A percentile compares a stretch with the other conserved stretches of the same genome.
phyloP scores from a whole-genome alignment of 441 rosid species.

The Corymbia citriodora region DNA sequence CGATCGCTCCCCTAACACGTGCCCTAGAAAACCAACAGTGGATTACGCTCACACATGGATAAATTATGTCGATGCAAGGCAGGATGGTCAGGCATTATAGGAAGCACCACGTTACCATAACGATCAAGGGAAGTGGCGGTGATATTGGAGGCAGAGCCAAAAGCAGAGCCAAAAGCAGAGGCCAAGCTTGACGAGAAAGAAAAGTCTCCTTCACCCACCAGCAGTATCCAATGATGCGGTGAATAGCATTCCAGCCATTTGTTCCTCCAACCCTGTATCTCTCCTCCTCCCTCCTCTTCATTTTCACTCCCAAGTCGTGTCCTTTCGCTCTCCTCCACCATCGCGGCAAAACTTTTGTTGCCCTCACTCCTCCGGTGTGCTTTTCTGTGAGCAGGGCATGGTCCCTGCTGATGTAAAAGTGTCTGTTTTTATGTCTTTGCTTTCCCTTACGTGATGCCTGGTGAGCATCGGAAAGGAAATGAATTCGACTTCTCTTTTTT shows the following conservation, averaged over 20 bases:
- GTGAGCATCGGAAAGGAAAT: not conserved
- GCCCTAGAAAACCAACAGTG: not conserved
- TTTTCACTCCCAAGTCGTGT: not conserved
- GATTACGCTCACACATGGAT: not conserved
- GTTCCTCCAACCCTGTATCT: not conserved
- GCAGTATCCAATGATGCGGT: conserved; percentile 9
- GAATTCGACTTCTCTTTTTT: not conserved
- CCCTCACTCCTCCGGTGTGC: not conserved
- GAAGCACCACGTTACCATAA: conserved; percentile 18
- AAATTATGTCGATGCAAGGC: not conserved
- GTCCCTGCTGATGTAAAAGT: not conserved
- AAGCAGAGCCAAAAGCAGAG: conserved; percentile 42
- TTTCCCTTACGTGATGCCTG: not conserved
- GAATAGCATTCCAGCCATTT: conserved; percentile 11
- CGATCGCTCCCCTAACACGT: not conserved
- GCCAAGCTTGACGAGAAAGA: conserved; percentile 51
- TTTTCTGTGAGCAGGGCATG: not conserved
- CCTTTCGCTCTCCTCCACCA: not conserved
- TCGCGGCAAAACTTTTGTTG: not conserved
- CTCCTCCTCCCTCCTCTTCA: conserved; percentile 3
- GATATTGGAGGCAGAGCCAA: conserved; percentile 49
- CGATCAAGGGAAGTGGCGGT: conserved; percentile 53
- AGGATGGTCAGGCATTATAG: not conserved
- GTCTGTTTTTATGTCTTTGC: not conserved
- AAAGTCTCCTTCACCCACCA: conserved; percentile 71